phyloP scores from a whole-genome alignment of 1,139 yeast species.

The Blastobotrys elegans region DNA sequence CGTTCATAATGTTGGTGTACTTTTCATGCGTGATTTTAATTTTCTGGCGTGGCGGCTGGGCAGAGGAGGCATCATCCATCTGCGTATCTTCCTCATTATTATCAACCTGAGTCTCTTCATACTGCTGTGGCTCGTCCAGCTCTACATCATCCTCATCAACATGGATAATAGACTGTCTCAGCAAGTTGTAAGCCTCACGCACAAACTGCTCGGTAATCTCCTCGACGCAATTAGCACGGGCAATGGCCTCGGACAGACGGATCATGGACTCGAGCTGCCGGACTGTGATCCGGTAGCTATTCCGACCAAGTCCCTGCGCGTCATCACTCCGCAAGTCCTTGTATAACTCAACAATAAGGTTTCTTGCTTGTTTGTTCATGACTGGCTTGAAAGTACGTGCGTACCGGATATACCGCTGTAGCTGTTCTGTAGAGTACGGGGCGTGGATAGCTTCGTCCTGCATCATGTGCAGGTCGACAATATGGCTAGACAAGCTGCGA shows the following conservation, averaged over 20 bases:
- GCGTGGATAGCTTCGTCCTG: constrained; percentile 88
- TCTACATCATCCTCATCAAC: constrained; percentile 95
- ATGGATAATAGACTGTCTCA: constrained; percentile 86
- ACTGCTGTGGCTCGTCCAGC: constrained; percentile 53
- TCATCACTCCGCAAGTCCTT: constrained; percentile 87
- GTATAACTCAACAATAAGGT: constrained; percentile 70
- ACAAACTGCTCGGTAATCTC: constrained; percentile 83
- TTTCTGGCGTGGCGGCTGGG: constrained; percentile 30
- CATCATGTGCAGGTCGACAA: constrained; percentile 87
- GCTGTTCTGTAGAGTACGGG: constrained; percentile 84
- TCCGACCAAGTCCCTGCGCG: constrained; percentile 83
- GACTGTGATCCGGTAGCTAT: constrained; percentile 88
- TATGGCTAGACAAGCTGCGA: constrained; percentile 84
- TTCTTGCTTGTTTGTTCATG: constrained; percentile 78
- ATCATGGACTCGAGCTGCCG: constrained; percentile 93
- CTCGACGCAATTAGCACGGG: constrained; percentile 93
- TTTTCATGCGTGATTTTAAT: constrained; percentile 76
- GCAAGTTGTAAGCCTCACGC: constrained; percentile 85
- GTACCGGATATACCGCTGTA: constrained; percentile 81
- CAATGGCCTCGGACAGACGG: constrained; percentile 92
- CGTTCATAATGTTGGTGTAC: constrained; percentile 77
- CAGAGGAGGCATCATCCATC: constrained; percentile 5
- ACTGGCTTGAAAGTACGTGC: constrained; percentile 92
- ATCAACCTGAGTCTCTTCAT: constrained; percentile 20
- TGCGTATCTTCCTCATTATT: not conserved